Conservation (phyloP, 2,329 filamentous ascomycete genomes). For the Fusarium musae region DNA sequence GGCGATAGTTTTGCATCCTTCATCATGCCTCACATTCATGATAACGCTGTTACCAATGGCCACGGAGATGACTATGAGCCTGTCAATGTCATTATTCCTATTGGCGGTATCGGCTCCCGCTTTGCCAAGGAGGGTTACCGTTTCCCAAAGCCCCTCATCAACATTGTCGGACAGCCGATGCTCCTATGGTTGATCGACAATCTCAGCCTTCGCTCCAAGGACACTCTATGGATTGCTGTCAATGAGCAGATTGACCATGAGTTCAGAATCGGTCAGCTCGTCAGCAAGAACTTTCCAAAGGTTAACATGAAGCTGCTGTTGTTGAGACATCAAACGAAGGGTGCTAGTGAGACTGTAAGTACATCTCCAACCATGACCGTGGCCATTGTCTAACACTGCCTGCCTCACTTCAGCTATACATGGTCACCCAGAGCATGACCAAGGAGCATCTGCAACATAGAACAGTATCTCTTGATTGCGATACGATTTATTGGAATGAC, state of each 20-base stretch:
- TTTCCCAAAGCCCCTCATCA: background rate
- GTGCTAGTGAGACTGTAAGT: background rate
- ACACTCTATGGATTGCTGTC: background rate
- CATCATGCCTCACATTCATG: background rate
- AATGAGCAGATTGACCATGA: conserved; percentile 1
- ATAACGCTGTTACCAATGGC: background rate
- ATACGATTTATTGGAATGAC: background rate
- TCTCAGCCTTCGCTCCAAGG: background rate
- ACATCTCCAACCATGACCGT: background rate
- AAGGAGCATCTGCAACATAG: background rate
- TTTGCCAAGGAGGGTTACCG: background rate
- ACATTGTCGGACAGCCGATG: background rate
- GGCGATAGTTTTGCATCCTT: background rate
- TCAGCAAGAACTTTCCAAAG: background rate
- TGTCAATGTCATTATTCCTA: background rate
- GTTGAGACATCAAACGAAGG: background rate
- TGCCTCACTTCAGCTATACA: background rate
- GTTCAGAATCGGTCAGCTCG: background rate
- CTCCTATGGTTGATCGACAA: background rate
- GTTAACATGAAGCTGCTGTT: background rate
- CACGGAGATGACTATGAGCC: background rate
- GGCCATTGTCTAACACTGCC: background rate
- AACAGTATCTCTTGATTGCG: background rate
- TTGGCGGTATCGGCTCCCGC: background rate
- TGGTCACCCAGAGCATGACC: background rate